These are phyloP conservation scores for Neofusicoccum parvum DNA, from an alignment of 2,329 filamentous ascomycete genomes.

Conservation along the genomic window DNA sequence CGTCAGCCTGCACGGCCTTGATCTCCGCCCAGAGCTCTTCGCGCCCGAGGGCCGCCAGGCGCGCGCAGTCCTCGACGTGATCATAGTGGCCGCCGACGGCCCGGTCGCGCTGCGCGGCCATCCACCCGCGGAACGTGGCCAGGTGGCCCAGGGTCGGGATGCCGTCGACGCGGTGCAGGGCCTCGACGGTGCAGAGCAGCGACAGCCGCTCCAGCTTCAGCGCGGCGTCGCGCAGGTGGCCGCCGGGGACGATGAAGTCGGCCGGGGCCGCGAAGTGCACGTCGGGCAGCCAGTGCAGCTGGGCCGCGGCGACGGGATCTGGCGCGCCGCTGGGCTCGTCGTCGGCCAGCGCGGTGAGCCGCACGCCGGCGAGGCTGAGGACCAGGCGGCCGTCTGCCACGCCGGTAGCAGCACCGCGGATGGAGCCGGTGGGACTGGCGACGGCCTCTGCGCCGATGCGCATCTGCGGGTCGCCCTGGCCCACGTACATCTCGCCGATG, in stretches of 20 bases:
- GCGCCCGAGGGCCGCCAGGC: background rate
- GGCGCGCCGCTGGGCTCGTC: background rate
- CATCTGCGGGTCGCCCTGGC: background rate
- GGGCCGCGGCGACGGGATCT: slow-evolving; percentile 19
- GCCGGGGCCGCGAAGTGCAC: slow-evolving; percentile 21
- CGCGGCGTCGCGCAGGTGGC: background rate
- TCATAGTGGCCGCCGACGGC: background rate
- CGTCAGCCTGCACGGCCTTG: background rate
- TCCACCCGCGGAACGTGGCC: background rate
- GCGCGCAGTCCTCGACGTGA: background rate
- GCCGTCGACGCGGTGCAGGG: background rate
- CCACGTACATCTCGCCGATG: slow-evolving; percentile 25
- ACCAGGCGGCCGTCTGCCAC: slow-evolving; percentile 21
- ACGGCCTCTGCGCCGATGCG: background rate
- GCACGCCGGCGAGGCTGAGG: slow-evolving; percentile 19
- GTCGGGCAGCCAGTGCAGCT: slow-evolving; percentile 30
- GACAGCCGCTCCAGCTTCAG: slow-evolving; percentile 6
- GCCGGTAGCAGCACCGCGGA: background rate
- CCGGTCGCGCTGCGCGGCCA: background rate
- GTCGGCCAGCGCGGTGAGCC: slow-evolving; percentile 1
- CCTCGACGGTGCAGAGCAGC: slow-evolving; percentile 5
- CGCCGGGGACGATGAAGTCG: slow-evolving; percentile 16
- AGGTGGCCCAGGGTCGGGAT: background rate
- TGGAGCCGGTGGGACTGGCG: background rate
- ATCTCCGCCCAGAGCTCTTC: background rate